Evolutionary conservation across 108 stramenopile genomes (phyloP).

Genomic region (Skeletonema tropicum): DNA sequence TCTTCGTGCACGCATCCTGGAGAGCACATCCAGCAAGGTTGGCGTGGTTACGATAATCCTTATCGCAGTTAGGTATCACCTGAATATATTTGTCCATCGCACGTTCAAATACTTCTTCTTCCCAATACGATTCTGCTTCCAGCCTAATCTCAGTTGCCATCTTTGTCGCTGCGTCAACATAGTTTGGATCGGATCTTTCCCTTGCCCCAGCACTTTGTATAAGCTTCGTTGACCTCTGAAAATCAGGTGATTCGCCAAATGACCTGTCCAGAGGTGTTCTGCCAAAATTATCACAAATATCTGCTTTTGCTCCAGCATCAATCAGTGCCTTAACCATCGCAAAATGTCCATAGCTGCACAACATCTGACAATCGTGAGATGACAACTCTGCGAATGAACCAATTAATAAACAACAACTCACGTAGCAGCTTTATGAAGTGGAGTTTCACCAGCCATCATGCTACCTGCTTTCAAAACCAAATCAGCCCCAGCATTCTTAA

Average conservation of each 20-base stretch:
- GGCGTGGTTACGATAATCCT: not conserved
- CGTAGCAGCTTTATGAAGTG: conserved; percentile 5
- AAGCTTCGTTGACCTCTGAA: not conserved
- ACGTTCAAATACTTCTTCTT: not conserved
- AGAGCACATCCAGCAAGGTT: not conserved
- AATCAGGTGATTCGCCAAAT: not conserved
- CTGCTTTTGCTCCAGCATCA: conserved; percentile 3
- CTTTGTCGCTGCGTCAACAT: not conserved
- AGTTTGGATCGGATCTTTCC: conserved; percentile 8
- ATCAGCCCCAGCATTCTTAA: conserved; percentile 5
- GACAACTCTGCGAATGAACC: too few relatives aligned
- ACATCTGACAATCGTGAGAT: not conserved
- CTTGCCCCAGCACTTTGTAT: not conserved
- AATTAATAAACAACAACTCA: not conserved
- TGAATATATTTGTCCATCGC: not conserved
- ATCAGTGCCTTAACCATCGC: not conserved
- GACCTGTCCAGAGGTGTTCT: not conserved
- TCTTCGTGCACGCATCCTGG: not conserved
- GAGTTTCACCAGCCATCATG: not conserved
- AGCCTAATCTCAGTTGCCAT: not conserved
- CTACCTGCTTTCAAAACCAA: not conserved
- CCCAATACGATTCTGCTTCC: not conserved
- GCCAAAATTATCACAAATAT: not conserved
- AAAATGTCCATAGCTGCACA: conserved; percentile 1
- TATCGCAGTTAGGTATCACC: not conserved